These are phyloP conservation scores for Eragrostis nindensis DNA, from an alignment of 176 grass and related monocot species.

Conservation along the genomic window DNA sequence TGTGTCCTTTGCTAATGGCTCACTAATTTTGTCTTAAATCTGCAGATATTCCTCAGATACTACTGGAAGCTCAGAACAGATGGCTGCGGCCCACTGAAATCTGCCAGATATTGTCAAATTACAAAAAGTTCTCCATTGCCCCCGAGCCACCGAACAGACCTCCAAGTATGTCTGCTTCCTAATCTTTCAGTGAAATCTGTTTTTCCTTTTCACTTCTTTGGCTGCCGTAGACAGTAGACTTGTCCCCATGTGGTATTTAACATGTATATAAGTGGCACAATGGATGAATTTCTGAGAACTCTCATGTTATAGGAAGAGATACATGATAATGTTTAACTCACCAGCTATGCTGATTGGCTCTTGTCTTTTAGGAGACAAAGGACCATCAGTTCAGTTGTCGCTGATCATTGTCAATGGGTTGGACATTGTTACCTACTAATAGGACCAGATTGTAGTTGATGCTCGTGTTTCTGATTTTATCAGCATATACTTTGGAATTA, in stretches of 20 bases:
- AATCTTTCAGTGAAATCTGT: not conserved
- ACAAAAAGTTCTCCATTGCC: slow-evolving; percentile 82
- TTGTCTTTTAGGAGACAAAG: slow-evolving; percentile 10
- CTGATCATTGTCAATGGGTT: slow-evolving; percentile 29
- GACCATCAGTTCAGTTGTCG: not conserved
- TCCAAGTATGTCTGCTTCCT: slow-evolving; percentile 67
- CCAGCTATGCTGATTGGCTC: slow-evolving; percentile 1
- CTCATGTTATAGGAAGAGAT: slow-evolving; percentile 4
- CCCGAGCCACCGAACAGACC: slow-evolving; percentile 91
- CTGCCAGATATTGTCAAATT: slow-evolving; percentile 91
- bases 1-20: not conserved
- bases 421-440: not conserved
- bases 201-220: not conserved
- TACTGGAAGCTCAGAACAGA: slow-evolving; percentile 84
- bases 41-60: slow-evolving; percentile 94
- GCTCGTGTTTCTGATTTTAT: not conserved
- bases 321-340: slow-evolving; percentile 15
- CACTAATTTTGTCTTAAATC: slow-evolving; percentile 31
- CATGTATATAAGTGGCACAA: slow-evolving; percentile 17
- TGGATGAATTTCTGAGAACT: not conserved
- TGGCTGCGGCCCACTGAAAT: slow-evolving; percentile 97
- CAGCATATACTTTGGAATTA: not conserved
- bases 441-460: not conserved
- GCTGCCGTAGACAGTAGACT: not conserved
- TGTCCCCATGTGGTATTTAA: not conserved